Evolutionary conservation across 306 rosid species (phyloP).

Genomic region (Sophora flavescens): DNA sequence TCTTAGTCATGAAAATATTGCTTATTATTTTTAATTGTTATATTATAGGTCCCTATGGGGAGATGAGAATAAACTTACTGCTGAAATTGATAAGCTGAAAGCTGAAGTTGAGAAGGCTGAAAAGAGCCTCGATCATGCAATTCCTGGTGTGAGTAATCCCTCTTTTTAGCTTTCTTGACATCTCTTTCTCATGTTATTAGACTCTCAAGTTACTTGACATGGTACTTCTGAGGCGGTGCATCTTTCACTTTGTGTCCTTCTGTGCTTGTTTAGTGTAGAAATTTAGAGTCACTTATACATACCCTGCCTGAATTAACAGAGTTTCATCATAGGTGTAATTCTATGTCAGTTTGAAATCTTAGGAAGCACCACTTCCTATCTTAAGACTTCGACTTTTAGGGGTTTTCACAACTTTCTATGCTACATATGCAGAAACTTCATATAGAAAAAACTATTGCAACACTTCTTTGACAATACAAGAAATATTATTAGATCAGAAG

Average conservation of each 20-base stretch:
- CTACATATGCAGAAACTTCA: slow-evolving; percentile 1
- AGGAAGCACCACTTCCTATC: background rate
- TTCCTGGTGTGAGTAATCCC: slow-evolving; percentile 89
- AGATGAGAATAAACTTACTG: slow-evolving; percentile 74
- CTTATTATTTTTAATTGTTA: slow-evolving; percentile 33
- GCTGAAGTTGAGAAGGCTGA: slow-evolving; percentile 94
- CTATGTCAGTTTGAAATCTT: background rate
- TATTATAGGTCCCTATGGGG: slow-evolving; percentile 78
- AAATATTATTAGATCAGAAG: too few relatives aligned
- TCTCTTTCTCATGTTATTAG: slow-evolving; percentile 40
- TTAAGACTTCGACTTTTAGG: too few relatives aligned
- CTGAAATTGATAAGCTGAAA: slow-evolving; percentile 90
- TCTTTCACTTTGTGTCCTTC: slow-evolving; percentile 1
- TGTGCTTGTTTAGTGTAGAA: slow-evolving; percentile 28
- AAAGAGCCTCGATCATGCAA: slow-evolving; percentile 97
- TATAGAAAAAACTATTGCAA: background rate
- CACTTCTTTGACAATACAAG: too few relatives aligned
- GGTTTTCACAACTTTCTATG: slow-evolving; percentile 22
- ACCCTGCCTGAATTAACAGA: slow-evolving; percentile 6
- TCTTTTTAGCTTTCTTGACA: slow-evolving; percentile 46
- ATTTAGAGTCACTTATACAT: slow-evolving; percentile 1
- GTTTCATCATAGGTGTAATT: slow-evolving; percentile 2
- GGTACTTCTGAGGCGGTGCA: background rate
- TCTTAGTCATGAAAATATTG: slow-evolving; percentile 11
- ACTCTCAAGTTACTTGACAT: slow-evolving; percentile 21